Evolutionary conservation across 2,329 filamentous ascomycete genomes (phyloP).

Genomic region (Talaromyces sp.): DNA sequence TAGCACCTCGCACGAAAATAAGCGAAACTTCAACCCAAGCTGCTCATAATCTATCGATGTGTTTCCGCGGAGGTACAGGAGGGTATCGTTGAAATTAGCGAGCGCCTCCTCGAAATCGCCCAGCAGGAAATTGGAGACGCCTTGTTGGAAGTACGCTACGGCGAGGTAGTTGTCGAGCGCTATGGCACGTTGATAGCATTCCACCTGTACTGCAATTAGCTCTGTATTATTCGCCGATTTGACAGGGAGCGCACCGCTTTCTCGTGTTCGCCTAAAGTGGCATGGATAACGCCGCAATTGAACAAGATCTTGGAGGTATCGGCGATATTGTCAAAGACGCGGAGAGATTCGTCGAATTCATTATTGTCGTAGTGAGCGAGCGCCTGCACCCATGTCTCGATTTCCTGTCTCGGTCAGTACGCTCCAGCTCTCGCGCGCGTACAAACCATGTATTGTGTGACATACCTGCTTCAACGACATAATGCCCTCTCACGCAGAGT

Average conservation of each 20-base stretch:
- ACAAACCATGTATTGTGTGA: neutral
- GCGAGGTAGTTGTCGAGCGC: constrained; percentile 91
- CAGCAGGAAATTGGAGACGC: constrained; percentile 94
- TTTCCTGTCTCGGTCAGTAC: constrained; percentile 64
- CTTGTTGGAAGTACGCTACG: constrained; percentile 97
- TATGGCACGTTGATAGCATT: constrained; percentile 90
- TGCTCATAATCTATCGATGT: constrained; percentile 98
- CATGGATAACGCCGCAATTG: constrained; percentile 97
- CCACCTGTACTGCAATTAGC: constrained; percentile 58
- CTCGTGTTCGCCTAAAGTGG: constrained; percentile 91
- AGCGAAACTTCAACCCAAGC: constrained; percentile 87
- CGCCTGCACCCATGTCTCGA: constrained; percentile 95
- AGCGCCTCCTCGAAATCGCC: constrained; percentile 96
- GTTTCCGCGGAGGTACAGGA: constrained; percentile 91
- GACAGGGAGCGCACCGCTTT: constrained; percentile 67
- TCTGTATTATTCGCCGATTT: neutral
- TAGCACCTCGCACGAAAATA: constrained; percentile 95
- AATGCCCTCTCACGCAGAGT: neutral
- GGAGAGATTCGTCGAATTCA: constrained; percentile 87
- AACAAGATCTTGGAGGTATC: constrained; percentile 98
- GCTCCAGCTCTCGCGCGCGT: neutral
- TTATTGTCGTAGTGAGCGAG: constrained; percentile 92
- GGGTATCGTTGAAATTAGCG: constrained; percentile 97
- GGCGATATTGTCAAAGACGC: constrained; percentile 77
- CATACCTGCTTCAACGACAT: constrained; percentile 63